These are phyloP conservation scores for Tylopilus rubrobrunneus DNA, from an alignment of 768 basidiomycete genomes.

Conservation along the genomic window DNA sequence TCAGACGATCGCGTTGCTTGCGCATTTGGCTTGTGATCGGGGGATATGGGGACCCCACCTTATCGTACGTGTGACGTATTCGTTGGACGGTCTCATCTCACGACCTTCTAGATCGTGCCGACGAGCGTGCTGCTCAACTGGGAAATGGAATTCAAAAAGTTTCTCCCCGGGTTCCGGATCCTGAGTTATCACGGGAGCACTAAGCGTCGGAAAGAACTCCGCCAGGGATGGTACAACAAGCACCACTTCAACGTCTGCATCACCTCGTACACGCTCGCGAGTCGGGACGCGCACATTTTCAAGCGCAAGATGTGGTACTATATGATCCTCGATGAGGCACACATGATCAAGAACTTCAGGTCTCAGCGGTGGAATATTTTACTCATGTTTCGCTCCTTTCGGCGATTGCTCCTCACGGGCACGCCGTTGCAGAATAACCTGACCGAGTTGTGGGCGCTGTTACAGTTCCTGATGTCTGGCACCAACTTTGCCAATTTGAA, in stretches of 20 bases:
- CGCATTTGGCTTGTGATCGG: slow-evolving; percentile 86
- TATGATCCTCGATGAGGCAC: slow-evolving; percentile 93
- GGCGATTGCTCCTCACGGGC: slow-evolving; percentile 87
- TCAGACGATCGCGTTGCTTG: slow-evolving; percentile 91
- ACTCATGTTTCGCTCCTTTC: slow-evolving; percentile 81
- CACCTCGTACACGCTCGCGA: slow-evolving; percentile 91
- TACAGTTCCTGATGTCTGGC: slow-evolving; percentile 92
- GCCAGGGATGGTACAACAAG: slow-evolving; percentile 88
- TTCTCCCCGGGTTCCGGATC: slow-evolving; percentile 83
- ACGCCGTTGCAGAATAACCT: slow-evolving; percentile 97
- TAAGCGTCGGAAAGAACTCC: slow-evolving; percentile 84
- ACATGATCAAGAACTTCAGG: slow-evolving; percentile 97
- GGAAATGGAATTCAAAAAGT: slow-evolving; percentile 97
- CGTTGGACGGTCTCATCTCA: slow-evolving; percentile 1
- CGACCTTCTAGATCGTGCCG: slow-evolving; percentile 62
- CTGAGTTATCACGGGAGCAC: slow-evolving; percentile 88
- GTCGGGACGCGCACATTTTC: slow-evolving; percentile 86
- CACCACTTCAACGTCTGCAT: slow-evolving; percentile 92
- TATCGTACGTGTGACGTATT: slow-evolving; percentile 48
- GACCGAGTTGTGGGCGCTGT: slow-evolving; percentile 90
- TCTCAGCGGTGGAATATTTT: slow-evolving; percentile 92
- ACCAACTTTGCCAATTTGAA: slow-evolving; percentile 87
- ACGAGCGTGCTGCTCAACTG: slow-evolving; percentile 93
- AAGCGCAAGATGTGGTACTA: slow-evolving; percentile 94
- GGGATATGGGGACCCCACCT: slow-evolving; percentile 94